A percentile compares a stretch with the other conserved stretches of the same genome.
These are phyloP conservation scores for Kalmusia sp. DNA, from an alignment of 2,329 filamentous ascomycete genomes.

Conservation along the genomic window DNA sequence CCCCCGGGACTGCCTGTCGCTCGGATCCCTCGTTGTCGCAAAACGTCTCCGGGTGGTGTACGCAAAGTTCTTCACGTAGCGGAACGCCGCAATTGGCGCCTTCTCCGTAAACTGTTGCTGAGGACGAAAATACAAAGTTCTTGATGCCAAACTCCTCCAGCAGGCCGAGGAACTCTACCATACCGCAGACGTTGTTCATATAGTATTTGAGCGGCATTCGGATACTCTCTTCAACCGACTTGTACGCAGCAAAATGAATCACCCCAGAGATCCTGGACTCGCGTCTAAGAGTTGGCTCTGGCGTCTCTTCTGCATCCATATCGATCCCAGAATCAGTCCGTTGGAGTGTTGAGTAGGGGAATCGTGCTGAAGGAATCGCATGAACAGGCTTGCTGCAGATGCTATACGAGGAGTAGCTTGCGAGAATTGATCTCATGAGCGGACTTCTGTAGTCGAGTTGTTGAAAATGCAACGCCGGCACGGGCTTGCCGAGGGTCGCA, in stretches of 20 bases:
- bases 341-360: conserved; percentile 35
- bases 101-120: conserved; percentile 70
- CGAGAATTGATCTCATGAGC: conserved; percentile 52
- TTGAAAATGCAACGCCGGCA: conserved; percentile 56
- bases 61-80: conserved; percentile 63
- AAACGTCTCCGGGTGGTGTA: conserved; percentile 57
- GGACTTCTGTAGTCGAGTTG: conserved; percentile 57
- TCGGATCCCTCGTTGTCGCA: conserved; percentile 53
- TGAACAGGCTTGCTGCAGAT: conserved; percentile 26
- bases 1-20: conserved; percentile 55
- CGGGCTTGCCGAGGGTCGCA: conserved; percentile 45
- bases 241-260: conserved; percentile 75
- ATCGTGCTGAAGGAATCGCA: conserved; percentile 31
- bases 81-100: conserved; percentile 53
- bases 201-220: conserved; percentile 68
- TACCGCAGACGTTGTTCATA: conserved; percentile 70
- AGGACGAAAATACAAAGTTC: conserved; percentile 72
- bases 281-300: conserved; percentile 27
- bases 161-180: conserved; percentile 65
- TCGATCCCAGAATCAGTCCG: conserved; percentile 43
- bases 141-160: conserved; percentile 68
- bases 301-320: conserved; percentile 32
- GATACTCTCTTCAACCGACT: conserved; percentile 71
- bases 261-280: conserved; percentile 65
- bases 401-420: conserved; percentile 48